These are phyloP conservation scores for Cucumis hystrix DNA, from an alignment of 306 rosid species.

Conservation along the genomic window DNA sequence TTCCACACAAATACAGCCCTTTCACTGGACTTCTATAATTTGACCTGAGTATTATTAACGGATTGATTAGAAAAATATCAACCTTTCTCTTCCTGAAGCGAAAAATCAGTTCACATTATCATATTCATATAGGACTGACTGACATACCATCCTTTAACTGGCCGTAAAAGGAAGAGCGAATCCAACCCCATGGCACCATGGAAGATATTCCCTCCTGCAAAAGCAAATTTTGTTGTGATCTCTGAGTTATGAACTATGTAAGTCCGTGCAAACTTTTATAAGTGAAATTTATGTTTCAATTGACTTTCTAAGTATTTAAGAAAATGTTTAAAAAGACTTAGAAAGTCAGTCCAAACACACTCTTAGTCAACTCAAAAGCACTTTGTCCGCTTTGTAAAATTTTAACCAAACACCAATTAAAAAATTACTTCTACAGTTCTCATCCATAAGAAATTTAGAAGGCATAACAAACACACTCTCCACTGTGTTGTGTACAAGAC, in stretches of 20 bases:
- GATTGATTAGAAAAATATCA: too few species aligned
- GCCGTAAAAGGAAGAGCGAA: constrained; percentile 76
- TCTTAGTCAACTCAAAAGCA: background rate
- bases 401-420: background rate
- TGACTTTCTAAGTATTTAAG: too few species aligned
- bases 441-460: background rate
- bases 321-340: too few species aligned
- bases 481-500: background rate
- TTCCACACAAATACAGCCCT: constrained; percentile 76
- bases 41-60: constrained; percentile 32
- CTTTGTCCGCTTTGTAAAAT: background rate
- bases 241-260: background rate
- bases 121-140: background rate
- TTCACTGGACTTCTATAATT: constrained; percentile 53
- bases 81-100: too few species aligned
- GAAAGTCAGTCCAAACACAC: too few species aligned
- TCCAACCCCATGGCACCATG: constrained; percentile 94
- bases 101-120: background rate
- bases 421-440: too few species aligned
- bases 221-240: background rate
- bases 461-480: background rate
- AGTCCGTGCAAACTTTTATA: background rate
- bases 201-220: constrained; percentile 72
- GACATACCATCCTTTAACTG: constrained; percentile 74
- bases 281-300: background rate